Evolutionary conservation across 768 basidiomycete genomes (phyloP).

Genomic region (Pluteus cervinus): DNA sequence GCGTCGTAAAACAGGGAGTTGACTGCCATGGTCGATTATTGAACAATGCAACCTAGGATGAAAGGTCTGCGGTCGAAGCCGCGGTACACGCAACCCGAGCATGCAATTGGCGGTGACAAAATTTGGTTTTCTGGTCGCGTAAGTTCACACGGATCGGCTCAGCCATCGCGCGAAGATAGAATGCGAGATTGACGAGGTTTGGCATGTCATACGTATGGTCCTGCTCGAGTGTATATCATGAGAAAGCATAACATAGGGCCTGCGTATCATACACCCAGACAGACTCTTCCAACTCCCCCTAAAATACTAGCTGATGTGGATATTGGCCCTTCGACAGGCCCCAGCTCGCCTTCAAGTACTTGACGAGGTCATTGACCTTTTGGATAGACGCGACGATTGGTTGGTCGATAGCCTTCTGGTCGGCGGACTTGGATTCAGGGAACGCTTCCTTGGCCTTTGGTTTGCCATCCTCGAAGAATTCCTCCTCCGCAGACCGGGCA

Average conservation of each 20-base stretch:
- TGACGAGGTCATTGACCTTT: constrained; percentile 84
- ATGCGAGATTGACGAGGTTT: not conserved
- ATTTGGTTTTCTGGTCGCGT: constrained; percentile 5
- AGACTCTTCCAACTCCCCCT: constrained; percentile 15
- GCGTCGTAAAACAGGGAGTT: constrained; percentile 4
- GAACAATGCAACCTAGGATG: constrained; percentile 1
- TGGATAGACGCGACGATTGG: constrained; percentile 78
- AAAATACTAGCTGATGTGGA: constrained; percentile 94
- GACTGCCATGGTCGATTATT: not conserved
- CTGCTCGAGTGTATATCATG: constrained; percentile 14
- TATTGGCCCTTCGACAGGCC: constrained; percentile 96
- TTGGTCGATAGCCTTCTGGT: constrained; percentile 87
- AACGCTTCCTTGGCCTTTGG: constrained; percentile 84
- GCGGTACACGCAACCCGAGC: constrained; percentile 26
- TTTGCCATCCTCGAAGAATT: constrained; percentile 95
- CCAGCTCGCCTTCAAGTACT: constrained; percentile 91
- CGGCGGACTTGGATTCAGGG: constrained; percentile 80
- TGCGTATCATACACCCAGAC: constrained; percentile 25
- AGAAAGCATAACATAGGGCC: constrained; percentile 26
- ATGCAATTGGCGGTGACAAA: constrained; percentile 14
- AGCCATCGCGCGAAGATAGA: not conserved
- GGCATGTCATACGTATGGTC: constrained; percentile 22
- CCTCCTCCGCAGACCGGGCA: constrained; percentile 82
- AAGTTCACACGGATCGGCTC: constrained; percentile 12
- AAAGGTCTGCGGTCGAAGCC: constrained; percentile 15